These are phyloP conservation scores for Boletus reticuloceps DNA, from an alignment of 768 basidiomycete species.

Conservation along the genomic window DNA sequence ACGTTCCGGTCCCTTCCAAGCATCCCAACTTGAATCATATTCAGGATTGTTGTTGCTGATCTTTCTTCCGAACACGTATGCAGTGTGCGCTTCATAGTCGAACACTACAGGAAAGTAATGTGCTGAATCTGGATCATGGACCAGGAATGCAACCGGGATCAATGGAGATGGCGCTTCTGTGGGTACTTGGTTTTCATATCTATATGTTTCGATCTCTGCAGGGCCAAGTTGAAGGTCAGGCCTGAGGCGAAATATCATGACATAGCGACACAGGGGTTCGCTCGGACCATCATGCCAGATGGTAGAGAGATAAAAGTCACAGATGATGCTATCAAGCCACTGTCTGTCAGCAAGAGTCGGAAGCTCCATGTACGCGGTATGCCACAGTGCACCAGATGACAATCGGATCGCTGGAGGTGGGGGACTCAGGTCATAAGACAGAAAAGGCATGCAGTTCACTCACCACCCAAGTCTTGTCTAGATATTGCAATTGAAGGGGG, in stretches of 20 bases:
- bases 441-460: too few relatives aligned
- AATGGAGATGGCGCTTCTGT: background rate
- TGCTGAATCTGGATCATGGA: background rate
- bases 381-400: slow-evolving; percentile 1
- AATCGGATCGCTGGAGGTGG: background rate
- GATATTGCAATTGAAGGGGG: too few relatives aligned
- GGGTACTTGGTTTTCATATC: background rate
- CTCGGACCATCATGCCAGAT: slow-evolving; percentile 1
- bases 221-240: too few relatives aligned
- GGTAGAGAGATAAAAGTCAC: slow-evolving; percentile 1
- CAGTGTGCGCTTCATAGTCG: background rate
- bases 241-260: background rate
- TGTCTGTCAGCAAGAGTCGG: background rate
- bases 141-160: background rate
- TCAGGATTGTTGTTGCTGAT: background rate
- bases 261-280: background rate
- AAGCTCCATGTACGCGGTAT: slow-evolving; percentile 1
- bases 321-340: slow-evolving; percentile 1
- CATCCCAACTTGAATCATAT: background rate
- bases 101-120: slow-evolving; percentile 1
- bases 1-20: background rate
- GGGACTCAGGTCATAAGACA: too few relatives aligned
- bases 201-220: too few relatives aligned
- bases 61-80: background rate
- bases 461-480: too few relatives aligned